Base-by-base conservation (phyloP, 2,329 filamentous ascomycete species). In the Penicillium palitans region DNA sequence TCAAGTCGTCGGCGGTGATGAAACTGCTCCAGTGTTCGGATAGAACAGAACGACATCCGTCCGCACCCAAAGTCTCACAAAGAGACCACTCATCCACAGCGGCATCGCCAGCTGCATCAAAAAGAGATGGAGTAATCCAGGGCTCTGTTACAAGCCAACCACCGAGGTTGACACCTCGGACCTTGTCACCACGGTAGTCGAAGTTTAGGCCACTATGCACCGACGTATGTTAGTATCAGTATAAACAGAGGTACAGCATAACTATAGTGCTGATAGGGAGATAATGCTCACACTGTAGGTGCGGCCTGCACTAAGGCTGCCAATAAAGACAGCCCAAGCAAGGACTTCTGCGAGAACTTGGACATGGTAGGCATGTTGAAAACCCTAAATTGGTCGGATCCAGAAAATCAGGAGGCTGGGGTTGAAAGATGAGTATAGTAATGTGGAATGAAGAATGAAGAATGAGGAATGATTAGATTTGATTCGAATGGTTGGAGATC, bases 81-180 rank as follows among this genome's bases (percentile, higher is more conserved):
- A 84, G 72, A 0, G 81, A 83, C 69, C 79, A 86, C 65, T 87
- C 85, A 64, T 88, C 86, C 5, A 84, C 78, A 2, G 83, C 83
- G 41, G 70, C 76, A 47, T 75, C 75, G 31, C 76, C 78, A 4
- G 71, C 79, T 19, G 71, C 70, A 47, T 84, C 79, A 65, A 87
- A 87, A 57, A 87, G 76, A 17, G 82, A 84, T 2, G 85, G 84
- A 2, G 84, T 87, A 54, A 87, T 87, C 84, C 84, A 86, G 17
- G 84, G 84, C 72, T 87, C 85, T 6, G 86, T 76, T 7, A 87
- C 82, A 46, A 87, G 81, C 84, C 85, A 87, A 33, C 86, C 86
- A 53, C 86, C 85, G 6, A 87, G 76, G 68, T 88, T 89, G 31
- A 88, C 85, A 55, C 86, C 86, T 13, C 84, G 82, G 42, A 88